These are phyloP conservation scores for Cladosporium sp. DNA, from an alignment of 2,329 filamentous ascomycete genomes.

Conservation along the genomic window DNA sequence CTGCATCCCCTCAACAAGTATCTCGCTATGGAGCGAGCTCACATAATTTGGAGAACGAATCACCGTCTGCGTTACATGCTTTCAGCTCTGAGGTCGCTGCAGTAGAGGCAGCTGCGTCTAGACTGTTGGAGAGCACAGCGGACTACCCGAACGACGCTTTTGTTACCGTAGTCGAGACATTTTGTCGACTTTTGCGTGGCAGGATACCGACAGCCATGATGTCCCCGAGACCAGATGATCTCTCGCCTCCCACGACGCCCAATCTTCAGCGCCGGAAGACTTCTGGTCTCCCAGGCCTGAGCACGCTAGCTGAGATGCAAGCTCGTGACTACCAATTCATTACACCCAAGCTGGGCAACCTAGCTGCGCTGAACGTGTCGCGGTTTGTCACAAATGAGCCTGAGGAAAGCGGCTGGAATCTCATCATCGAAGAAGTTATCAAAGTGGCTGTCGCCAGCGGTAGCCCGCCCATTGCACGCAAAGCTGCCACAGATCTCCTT, in stretches of 20 bases:
- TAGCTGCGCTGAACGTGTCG: slow-evolving; percentile 42
- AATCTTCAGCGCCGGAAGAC: slow-evolving; percentile 31
- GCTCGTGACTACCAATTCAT: slow-evolving; percentile 45
- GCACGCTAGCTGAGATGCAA: slow-evolving; percentile 34
- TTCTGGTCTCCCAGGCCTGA: slow-evolving; percentile 42
- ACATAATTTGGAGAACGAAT: slow-evolving; percentile 20
- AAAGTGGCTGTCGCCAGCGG: slow-evolving; percentile 39
- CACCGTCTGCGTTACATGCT: slow-evolving; percentile 25
- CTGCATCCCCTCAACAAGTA: slow-evolving; percentile 30
- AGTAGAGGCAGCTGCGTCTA: slow-evolving; percentile 79
- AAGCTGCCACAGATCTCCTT: slow-evolving; percentile 48
- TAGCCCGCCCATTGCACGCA: slow-evolving; percentile 41
- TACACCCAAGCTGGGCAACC: slow-evolving; percentile 44
- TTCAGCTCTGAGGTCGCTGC: slow-evolving; percentile 77
- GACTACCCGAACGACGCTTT: slow-evolving; percentile 87
- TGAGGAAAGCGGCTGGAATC: slow-evolving; percentile 69
- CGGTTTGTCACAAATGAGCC: slow-evolving; percentile 67
- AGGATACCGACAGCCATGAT: slow-evolving; percentile 22
- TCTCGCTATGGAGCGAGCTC: slow-evolving; percentile 20
- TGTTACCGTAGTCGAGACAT: slow-evolving; percentile 67
- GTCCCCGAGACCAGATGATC: slow-evolving; percentile 5
- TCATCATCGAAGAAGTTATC: slow-evolving; percentile 56
- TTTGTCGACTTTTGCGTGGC: slow-evolving; percentile 64
- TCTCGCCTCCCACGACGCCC: slow-evolving; percentile 24
- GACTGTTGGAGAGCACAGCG: slow-evolving; percentile 84